Evolutionary conservation across 257 asterid species (phyloP).

Genomic region (Verbena officinalis): DNA sequence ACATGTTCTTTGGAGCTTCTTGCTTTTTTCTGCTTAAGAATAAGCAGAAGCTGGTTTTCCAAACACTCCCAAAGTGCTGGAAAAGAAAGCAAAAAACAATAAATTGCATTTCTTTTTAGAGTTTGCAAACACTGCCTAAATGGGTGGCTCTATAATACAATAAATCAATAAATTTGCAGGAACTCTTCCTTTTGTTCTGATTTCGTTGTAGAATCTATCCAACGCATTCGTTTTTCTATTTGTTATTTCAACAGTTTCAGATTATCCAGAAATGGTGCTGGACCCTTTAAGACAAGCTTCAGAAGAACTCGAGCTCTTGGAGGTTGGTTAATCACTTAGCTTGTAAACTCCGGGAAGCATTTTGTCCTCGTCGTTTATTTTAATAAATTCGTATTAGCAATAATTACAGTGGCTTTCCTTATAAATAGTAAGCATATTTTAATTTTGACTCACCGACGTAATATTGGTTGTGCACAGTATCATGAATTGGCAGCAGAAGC

Average conservation of each 20-base stretch:
- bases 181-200: slow-evolving; percentile 6
- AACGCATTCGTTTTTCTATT: slow-evolving; percentile 8
- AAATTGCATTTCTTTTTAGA: no score
- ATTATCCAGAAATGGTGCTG: slow-evolving; percentile 66
- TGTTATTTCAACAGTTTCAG: slow-evolving; percentile 54
- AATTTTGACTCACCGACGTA: background rate
- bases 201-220: slow-evolving; percentile 12
- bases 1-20: no score
- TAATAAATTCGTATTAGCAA: background rate
- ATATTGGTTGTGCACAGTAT: slow-evolving; percentile 50
- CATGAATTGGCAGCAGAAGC: slow-evolving; percentile 92
- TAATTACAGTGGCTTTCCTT: background rate
- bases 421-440: background rate
- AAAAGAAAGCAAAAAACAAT: no score
- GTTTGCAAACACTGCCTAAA: no score
- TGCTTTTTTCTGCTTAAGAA: no score
- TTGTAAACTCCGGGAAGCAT: background rate
- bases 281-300: slow-evolving; percentile 88
- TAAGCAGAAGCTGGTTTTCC: no score
- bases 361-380: background rate
- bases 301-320: slow-evolving; percentile 77
- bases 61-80: no score
- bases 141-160: no score
- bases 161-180: background rate
- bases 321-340: slow-evolving; percentile 56